phyloP scores from a whole-genome alignment of 352 stramenopile genomes.

The Globisporangium echinulatum region DNA sequence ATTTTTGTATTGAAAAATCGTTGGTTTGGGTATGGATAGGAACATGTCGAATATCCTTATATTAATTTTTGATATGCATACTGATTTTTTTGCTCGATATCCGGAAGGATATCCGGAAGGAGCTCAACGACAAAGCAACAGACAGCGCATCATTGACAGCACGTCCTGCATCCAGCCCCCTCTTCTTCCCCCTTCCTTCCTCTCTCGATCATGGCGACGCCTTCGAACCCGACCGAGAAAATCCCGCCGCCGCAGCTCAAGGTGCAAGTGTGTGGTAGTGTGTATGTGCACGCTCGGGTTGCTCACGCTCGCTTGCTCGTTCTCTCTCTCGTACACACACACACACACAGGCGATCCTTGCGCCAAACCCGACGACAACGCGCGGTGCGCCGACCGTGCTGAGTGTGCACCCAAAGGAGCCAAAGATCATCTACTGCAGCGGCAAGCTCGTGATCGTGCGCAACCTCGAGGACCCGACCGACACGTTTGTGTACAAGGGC shows the following conservation, averaged over 20 bases:
- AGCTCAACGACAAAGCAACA: not conserved
- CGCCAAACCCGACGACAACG: slow-evolving; percentile 64
- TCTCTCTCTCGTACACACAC: not conserved
- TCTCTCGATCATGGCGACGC: slow-evolving; percentile 26
- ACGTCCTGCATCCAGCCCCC: slow-evolving; percentile 6
- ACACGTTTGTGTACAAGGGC: slow-evolving; percentile 94
- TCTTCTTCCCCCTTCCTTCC: slow-evolving; percentile 2
- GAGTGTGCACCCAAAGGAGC: slow-evolving; percentile 76
- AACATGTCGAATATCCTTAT: too few relatives aligned
- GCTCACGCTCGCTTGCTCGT: not conserved
- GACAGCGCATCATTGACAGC: not conserved
- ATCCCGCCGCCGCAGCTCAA: slow-evolving; percentile 44
- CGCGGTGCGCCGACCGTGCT: slow-evolving; percentile 66
- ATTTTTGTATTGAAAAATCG: too few relatives aligned
- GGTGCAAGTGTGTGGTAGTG: slow-evolving; percentile 5
- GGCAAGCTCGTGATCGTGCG: slow-evolving; percentile 90
- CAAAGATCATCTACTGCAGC: slow-evolving; percentile 89
- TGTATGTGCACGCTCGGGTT: not conserved
- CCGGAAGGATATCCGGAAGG: too few relatives aligned
- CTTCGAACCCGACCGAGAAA: slow-evolving; percentile 62
- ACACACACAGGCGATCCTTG: slow-evolving; percentile 37
- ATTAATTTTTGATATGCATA: too few relatives aligned
- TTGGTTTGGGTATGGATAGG: too few relatives aligned
- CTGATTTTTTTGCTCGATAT: too few relatives aligned
- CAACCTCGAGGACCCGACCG: slow-evolving; percentile 74